Evolutionary conservation across 1,284 basidiomycete genomes (phyloP).

Genomic region (Puccinia brachypodii): DNA sequence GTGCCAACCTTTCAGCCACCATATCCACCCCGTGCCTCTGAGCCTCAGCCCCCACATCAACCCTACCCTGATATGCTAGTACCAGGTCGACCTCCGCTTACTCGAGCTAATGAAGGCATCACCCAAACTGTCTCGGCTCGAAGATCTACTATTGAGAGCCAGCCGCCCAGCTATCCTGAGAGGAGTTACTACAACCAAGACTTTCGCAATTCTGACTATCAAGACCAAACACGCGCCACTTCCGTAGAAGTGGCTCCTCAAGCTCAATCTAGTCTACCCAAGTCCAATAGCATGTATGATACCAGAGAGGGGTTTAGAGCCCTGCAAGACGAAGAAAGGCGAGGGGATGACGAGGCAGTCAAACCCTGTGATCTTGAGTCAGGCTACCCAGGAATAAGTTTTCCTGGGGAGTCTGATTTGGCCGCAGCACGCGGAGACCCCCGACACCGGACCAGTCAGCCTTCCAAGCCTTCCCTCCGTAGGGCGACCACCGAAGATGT

Average conservation of each 20-base stretch:
- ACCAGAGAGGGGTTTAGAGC: slow-evolving; percentile 12
- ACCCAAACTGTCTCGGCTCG: not conserved
- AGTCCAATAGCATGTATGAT: slow-evolving; percentile 29
- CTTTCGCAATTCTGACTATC: slow-evolving; percentile 12
- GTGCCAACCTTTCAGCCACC: not conserved
- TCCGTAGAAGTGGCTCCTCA: not conserved
- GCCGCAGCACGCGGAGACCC: slow-evolving; percentile 26
- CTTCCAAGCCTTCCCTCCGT: slow-evolving; percentile 35
- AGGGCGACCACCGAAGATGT: slow-evolving; percentile 37
- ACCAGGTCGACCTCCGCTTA: not conserved
- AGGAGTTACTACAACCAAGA: slow-evolving; percentile 24
- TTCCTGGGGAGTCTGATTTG: not conserved
- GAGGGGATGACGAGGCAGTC: not conserved
- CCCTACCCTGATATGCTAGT: not conserved
- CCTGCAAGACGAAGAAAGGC: slow-evolving; percentile 12
- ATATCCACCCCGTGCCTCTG: not conserved
- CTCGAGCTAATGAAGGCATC: not conserved
- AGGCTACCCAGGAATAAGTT: not conserved
- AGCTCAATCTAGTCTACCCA: not conserved
- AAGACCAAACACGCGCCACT: not conserved
- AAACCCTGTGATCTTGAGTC: slow-evolving; percentile 24
- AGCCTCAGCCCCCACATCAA: not conserved
- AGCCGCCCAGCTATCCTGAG: slow-evolving; percentile 31
- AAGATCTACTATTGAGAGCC: not conserved
- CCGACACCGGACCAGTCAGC: slow-evolving; percentile 37